Percentiles rank a stretch among this genome's conserved stretches.
These are phyloP conservation scores for Senna siamea DNA, from an alignment of 306 rosid genomes.

Conservation along the genomic window DNA sequence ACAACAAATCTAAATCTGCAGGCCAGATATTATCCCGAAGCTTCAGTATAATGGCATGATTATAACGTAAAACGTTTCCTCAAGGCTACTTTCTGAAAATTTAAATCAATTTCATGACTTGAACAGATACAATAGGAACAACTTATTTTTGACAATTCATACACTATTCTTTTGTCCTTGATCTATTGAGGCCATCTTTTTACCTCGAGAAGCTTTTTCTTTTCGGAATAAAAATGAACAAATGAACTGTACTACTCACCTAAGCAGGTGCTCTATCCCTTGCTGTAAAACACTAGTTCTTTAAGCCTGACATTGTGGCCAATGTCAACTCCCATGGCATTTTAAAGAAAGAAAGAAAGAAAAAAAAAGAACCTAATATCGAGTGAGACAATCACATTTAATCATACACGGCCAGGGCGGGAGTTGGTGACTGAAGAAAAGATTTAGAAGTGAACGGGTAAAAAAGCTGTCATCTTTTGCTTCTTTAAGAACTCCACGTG, in stretches of 20 bases:
- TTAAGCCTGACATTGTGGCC: conserved; percentile 42
- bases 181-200: conserved; percentile 41
- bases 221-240: conserved; percentile 61
- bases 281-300: conserved; percentile 45
- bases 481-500: conserved; percentile 46
- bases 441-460: conserved; percentile 26
- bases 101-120: conserved; percentile 19
- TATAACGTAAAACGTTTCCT: too few species aligned
- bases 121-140: conserved; percentile 31
- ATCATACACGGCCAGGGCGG: conserved; percentile 37
- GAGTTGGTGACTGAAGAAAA: conserved; percentile 31
- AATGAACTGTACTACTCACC: conserved; percentile 66
- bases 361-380: conserved; percentile 39
- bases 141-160: conserved; percentile 43
- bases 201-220: conserved; percentile 34
- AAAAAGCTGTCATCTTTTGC: conserved; percentile 25
- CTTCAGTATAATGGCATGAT: too few species aligned
- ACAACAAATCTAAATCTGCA: too few species aligned
- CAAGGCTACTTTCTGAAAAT: background rate
- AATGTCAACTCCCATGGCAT: conserved; percentile 44
- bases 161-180: conserved; percentile 45
- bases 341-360: conserved; percentile 22
- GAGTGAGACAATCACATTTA: conserved; percentile 42
- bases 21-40: too few species aligned
- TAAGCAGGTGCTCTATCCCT: conserved; percentile 43